Conservation (phyloP, 331 rosid genomes). For the Erythrophleum ivorense region DNA sequence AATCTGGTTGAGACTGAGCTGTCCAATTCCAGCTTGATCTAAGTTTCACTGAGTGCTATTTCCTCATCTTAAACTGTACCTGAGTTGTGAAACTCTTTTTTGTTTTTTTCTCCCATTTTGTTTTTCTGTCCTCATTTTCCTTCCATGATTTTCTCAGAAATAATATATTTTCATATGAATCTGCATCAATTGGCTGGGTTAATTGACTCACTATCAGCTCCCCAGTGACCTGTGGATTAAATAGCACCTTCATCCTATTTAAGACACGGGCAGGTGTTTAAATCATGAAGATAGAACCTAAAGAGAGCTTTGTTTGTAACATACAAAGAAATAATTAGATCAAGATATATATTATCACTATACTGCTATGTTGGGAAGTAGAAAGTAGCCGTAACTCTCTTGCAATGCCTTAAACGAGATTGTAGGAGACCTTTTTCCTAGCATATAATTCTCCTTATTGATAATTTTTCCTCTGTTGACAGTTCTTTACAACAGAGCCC, state of each 20-base stretch:
- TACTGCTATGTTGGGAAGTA: constrained; percentile 1
- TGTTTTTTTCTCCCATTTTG: not conserved
- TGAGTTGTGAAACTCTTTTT: not conserved
- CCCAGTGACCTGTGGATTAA: constrained; percentile 2
- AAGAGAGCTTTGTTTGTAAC: not conserved
- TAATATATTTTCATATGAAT: not conserved
- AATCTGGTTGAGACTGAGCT: constrained; percentile 27
- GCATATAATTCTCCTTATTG: constrained; percentile 26
- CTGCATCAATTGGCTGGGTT: not conserved
- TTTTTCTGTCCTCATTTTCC: not conserved
- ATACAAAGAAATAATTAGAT: not conserved
- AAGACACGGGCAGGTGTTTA: constrained; percentile 17
- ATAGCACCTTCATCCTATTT: constrained; percentile 1
- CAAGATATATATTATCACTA: constrained; percentile 25
- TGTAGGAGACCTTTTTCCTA: constrained; percentile 24
- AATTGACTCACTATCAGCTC: not conserved
- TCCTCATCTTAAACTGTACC: constrained; percentile 7
- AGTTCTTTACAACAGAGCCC: constrained; percentile 90
- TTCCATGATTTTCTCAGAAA: constrained; percentile 1
- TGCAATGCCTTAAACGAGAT: constrained; percentile 19
- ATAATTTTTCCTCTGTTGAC: constrained; percentile 37
- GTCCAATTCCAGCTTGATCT: constrained; percentile 9
- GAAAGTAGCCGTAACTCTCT: constrained; percentile 2
- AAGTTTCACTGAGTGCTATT: constrained; percentile 1
- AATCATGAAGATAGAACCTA: constrained; percentile 2